A percentile compares a stretch with the other conserved stretches of the same genome.
Evolutionary conservation across 2,329 filamentous ascomycete genomes (phyloP).

Genomic region (Cadophora sp.): DNA sequence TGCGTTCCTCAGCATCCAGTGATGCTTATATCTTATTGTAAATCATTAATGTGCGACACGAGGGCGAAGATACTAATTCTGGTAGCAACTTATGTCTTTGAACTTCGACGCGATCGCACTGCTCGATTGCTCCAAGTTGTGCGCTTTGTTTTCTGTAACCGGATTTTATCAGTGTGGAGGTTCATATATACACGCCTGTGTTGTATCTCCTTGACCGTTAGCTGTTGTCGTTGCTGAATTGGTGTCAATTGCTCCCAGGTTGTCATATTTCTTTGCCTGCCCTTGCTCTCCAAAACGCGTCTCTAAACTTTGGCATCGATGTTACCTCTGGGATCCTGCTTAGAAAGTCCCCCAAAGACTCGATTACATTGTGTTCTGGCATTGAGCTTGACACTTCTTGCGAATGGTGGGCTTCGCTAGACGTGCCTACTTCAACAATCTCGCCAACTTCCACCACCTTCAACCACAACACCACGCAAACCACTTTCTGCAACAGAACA

Average conservation of each 20-base stretch:
- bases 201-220: too few relatives aligned
- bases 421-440: background rate
- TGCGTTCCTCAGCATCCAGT: background rate
- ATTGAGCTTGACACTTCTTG: background rate
- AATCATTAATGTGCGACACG: background rate
- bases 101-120: background rate
- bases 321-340: background rate
- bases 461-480: conserved; percentile 2
- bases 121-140: background rate
- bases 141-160: background rate
- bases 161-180: background rate
- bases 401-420: background rate
- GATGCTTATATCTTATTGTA: background rate
- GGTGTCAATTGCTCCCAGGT: background rate
- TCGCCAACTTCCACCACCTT: background rate
- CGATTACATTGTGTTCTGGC: background rate
- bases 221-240: background rate
- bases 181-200: background rate
- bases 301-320: background rate
- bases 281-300: background rate
- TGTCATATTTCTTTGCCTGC: background rate
- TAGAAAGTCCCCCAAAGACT: background rate
- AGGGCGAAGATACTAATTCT: background rate
- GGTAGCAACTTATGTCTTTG: background rate
- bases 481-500: conserved; percentile 7